A percentile compares a stretch with the other conserved stretches of the same genome.
Conservation (phyloP, 106 monocot species). For the Narthecium ossifragum region DNA sequence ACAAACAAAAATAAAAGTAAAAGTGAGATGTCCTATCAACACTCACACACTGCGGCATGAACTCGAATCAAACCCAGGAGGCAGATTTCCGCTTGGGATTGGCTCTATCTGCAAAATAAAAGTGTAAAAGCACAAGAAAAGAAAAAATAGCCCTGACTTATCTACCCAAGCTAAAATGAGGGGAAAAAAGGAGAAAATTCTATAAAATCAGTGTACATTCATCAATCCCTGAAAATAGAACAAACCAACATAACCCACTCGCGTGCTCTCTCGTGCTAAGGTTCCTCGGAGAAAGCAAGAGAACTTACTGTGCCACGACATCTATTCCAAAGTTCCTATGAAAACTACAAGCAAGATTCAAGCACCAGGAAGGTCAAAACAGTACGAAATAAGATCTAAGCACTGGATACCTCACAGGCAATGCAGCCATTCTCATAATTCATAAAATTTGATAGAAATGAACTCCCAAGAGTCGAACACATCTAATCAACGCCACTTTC, state of each 20-base stretch:
- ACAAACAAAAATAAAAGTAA: slow-evolving; percentile 5
- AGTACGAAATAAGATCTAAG: no score
- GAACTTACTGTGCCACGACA: not conserved
- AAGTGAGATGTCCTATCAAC: slow-evolving; percentile 32
- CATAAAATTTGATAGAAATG: no score
- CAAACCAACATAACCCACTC: not conserved
- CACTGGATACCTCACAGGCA: no score
- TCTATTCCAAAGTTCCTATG: no score
- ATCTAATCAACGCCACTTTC: no score
- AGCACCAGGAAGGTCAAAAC: no score
- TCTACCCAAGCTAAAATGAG: not conserved
- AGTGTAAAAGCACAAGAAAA: slow-evolving; percentile 48
- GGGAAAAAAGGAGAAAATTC: not conserved
- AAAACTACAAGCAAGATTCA: no score
- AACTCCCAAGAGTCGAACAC: no score
- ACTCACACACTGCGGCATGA: slow-evolving; percentile 99
- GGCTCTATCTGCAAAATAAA: slow-evolving; percentile 95
- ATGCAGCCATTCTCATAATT: no score
- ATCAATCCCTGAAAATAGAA: not conserved
- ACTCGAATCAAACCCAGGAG: slow-evolving; percentile 96
- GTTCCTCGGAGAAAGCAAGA: not conserved
- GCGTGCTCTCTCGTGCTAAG: not conserved
- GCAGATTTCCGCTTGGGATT: slow-evolving; percentile 91
- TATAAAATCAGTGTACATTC: not conserved
- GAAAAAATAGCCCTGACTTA: not conserved